Base-by-base conservation (phyloP, 2,329 filamentous ascomycete genomes). In the Cytospora schulzeri region DNA sequence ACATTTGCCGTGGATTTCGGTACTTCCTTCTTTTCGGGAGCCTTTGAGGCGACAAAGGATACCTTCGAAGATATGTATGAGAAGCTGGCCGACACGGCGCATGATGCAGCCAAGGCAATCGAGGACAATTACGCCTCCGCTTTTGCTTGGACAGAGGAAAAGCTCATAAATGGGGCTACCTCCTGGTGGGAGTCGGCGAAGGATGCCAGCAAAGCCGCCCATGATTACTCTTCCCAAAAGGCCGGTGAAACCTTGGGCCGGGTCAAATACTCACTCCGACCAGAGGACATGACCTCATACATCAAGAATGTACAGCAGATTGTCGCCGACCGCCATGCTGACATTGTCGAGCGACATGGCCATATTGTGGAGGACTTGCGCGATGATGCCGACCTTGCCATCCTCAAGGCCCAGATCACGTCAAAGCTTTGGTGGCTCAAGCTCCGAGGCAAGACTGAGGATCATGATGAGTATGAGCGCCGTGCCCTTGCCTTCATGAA, bases 1-100 rank as follows among this genome's bases (percentile, higher is more conserved):
- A 83, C 82, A 0, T 85, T 88, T 72, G 80, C 82, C 48, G 75
- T 89, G 33, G 82, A 88, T 71, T 87, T 89, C 73, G 84, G 85
- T 55, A 81, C 76, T 71, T 76, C 79, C 26, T 73, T 79, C 19
- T 72, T 84, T 51, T 76, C 76, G 15, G 78, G 80, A 48, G 79
- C 77, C 17, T 67, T 82, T 7, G 80, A 82, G 62, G 76, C 76
- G 9, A 79, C 81, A 24, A 78, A 76, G 64, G 71, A 77, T n/a
- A 63, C 77, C 9, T 71, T 78, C 45, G 73, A 73, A 48, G 74
- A 68, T 17, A 73, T 83, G 4, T 76, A 79, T 17, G 76, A 79
- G 51, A 77, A 76, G 51, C 71, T 83, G 9, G 76, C 75, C 11
- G 76, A 76, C 48, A 78, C 78, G 11, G 77, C 78, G n/a, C 73